Conservation (phyloP, 192 early-diverging fungal genomes). For the Linnemannia exigua region DNA sequence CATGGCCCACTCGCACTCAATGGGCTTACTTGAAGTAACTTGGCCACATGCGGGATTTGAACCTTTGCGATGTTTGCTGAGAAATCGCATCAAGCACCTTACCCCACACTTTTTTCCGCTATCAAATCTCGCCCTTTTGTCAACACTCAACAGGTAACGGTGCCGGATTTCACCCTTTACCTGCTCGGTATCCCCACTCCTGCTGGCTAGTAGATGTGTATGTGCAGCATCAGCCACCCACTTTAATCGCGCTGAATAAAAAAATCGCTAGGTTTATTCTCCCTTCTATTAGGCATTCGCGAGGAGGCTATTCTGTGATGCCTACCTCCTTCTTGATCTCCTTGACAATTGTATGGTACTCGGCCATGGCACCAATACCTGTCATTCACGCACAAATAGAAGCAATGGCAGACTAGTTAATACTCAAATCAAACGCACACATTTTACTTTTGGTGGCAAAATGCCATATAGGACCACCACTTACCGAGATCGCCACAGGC, state of each 20-base stretch:
- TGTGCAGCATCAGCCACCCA: neutral
- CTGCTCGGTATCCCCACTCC: neutral
- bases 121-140: neutral
- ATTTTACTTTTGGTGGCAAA: neutral
- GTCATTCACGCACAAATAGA: neutral
- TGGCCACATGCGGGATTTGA: constrained; percentile 7
- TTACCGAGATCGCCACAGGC: constrained; percentile 93
- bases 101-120: constrained; percentile 16
- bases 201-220: neutral
- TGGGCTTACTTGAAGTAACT: neutral
- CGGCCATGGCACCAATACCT: constrained; percentile 93
- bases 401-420: neutral
- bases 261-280: neutral
- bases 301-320: neutral
- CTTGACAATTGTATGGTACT: constrained; percentile 74
- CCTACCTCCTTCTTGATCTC: constrained; percentile 44
- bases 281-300: neutral
- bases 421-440: neutral
- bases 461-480: neutral
- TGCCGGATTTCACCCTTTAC: neutral
- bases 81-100: constrained; percentile 2
- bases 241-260: neutral
- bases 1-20: constrained; percentile 11
- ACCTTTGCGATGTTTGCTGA: constrained; percentile 10
- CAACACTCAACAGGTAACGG: neutral